A percentile compares a stretch with the other conserved stretches of the same genome.
Conservation (phyloP, 1,284 basidiomycete species). For the Apiotrichum brassicae region DNA sequence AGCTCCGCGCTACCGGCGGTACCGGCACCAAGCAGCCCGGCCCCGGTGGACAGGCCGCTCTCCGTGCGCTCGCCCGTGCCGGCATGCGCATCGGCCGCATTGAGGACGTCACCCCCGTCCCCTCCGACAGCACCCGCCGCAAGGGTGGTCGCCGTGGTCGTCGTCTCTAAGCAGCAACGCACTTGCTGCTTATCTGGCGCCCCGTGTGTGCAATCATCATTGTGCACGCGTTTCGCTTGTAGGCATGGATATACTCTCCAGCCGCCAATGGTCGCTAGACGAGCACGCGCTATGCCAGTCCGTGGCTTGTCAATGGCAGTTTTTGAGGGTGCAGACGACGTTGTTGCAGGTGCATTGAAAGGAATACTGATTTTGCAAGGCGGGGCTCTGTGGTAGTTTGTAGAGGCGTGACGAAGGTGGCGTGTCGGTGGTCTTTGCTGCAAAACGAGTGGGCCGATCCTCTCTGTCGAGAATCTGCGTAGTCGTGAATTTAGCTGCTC, state of each 20-base stretch:
- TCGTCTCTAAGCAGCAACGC: constrained; percentile 58
- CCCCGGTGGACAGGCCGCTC: constrained; percentile 95
- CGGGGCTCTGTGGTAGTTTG: too few species aligned
- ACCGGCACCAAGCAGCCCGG: constrained; percentile 99
- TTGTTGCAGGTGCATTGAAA: neutral
- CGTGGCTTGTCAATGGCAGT: constrained; percentile 10
- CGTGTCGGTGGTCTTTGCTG: too few species aligned
- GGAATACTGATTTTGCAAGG: too few species aligned
- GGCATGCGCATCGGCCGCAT: constrained; percentile 98
- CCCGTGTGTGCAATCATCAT: neutral
- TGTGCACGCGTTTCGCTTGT: neutral
- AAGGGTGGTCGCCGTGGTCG: constrained; percentile 99
- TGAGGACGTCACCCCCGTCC: constrained; percentile 90
- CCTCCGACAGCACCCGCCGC: constrained; percentile 93
- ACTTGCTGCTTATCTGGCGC: neutral
- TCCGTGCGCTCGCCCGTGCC: constrained; percentile 95
- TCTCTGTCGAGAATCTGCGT: too few species aligned
- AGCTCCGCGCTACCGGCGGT: constrained; percentile 96
- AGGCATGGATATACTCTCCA: constrained; percentile 4
- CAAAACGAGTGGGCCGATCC: too few species aligned
- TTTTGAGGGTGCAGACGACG: neutral
- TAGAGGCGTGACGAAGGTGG: too few species aligned
- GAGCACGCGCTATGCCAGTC: constrained; percentile 7
- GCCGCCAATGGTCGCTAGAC: constrained; percentile 6
- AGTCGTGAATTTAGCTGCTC: too few species aligned